A percentile compares a stretch with the other conserved stretches of the same genome.
phyloP scores from a whole-genome alignment of 345 rosid species.

The Turritis glabra region DNA sequence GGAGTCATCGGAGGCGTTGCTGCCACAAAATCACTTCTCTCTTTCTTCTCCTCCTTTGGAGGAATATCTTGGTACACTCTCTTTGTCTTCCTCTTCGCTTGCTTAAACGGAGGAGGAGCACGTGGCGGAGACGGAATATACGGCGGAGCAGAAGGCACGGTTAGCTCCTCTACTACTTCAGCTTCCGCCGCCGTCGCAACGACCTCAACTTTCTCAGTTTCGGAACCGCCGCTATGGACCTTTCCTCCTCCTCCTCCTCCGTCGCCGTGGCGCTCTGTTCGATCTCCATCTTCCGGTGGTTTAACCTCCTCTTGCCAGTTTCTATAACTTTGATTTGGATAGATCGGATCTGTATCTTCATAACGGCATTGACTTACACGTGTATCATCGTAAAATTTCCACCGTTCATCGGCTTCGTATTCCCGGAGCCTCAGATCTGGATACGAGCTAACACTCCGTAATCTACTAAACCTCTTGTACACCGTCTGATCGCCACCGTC shows the following conservation, averaged over 20 bases:
- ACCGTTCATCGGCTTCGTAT: conserved; percentile 43
- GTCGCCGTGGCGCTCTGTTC: neutral
- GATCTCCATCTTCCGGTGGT: conserved; percentile 16
- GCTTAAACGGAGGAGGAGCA: conserved; percentile 28
- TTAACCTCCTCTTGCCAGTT: conserved; percentile 28
- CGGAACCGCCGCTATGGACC: neutral
- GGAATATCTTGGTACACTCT: conserved; percentile 35
- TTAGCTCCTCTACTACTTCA: conserved; percentile 15
- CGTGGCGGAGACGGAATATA: conserved; percentile 21
- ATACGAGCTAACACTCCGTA: conserved; percentile 71
- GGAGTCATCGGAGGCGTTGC: conserved; percentile 31
- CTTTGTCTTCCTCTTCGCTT: conserved; percentile 26
- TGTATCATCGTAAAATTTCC: conserved; percentile 81
- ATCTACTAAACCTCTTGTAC: conserved; percentile 39
- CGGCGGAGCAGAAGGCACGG: neutral
- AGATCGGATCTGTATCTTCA: conserved; percentile 36
- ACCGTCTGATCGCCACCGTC: conserved; percentile 42
- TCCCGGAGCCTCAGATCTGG: conserved; percentile 72
- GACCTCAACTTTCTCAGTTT: conserved; percentile 22
- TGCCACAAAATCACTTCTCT: conserved; percentile 17
- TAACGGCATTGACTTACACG: conserved; percentile 43
- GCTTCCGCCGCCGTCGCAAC: conserved; percentile 21
- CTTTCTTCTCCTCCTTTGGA: conserved; percentile 17
- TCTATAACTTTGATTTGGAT: conserved; percentile 21
- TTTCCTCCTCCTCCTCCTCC: conserved; percentile 29